A percentile compares a stretch with the other conserved stretches of the same genome.
Evolutionary conservation across 768 basidiomycete genomes (phyloP).

Genomic region (Rhizopogon sp.): DNA sequence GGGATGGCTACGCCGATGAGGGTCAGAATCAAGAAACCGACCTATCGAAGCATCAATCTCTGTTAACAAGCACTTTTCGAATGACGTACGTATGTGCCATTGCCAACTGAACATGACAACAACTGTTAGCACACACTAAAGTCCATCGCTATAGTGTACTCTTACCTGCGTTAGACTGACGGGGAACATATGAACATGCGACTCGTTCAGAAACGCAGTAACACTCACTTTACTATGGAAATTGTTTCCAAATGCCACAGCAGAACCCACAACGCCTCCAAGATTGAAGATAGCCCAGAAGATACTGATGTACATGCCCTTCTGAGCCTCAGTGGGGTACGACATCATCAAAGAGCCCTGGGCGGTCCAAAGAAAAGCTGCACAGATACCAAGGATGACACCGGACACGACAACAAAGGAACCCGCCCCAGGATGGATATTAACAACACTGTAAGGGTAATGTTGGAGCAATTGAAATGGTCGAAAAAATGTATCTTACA

Average conservation of each 20-base stretch:
- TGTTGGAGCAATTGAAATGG: background rate
- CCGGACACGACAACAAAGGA: conserved; percentile 45
- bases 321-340: conserved; percentile 53
- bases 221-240: conserved; percentile 51
- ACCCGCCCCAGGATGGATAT: conserved; percentile 32
- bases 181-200: background rate
- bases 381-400: conserved; percentile 44
- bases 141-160: background rate
- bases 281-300: conserved; percentile 76
- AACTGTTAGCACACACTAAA: background rate
- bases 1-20: conserved; percentile 62
- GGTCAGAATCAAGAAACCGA: conserved; percentile 71
- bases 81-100: conserved; percentile 65
- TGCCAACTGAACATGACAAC: conserved; percentile 41
- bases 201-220: background rate
- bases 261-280: conserved; percentile 73
- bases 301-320: conserved; percentile 44
- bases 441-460: conserved; percentile 37
- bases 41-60: conserved; percentile 33
- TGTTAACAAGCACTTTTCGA: background rate
- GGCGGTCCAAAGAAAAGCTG: conserved; percentile 50
- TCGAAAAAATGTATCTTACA: conserved; percentile 25
- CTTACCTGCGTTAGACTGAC: conserved; percentile 26
- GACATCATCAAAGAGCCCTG: conserved; percentile 52
- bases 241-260: conserved; percentile 71